Base-by-base conservation (phyloP, 495 filamentous ascomycete genomes). In the Aspergillus ellipticus region DNA sequence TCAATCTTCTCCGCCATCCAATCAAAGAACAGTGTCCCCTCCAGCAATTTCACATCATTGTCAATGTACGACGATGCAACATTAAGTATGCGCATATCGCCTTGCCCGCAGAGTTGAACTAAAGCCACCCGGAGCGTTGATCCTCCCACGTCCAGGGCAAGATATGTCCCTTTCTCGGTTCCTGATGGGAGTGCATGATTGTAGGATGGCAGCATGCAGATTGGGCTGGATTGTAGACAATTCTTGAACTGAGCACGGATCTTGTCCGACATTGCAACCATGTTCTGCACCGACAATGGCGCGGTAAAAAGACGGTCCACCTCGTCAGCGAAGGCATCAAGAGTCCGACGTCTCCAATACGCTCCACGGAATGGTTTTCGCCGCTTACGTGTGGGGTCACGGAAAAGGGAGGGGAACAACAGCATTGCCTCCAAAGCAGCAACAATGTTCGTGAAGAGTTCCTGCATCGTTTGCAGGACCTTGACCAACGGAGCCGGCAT, bases 201-300 rank as follows among this genome's bases (percentile, higher is more conserved):
- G 70, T 82, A 85, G 5, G 85, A 87, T 0, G 85, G 85, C 37
- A 87, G 73, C 85, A 87, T 88, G 69, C 79, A 82, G 54, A 78
- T 76, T 9, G 79, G 73, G 62, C 77, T 83, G 19, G 67, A 67
- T 54, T 80, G 70, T 8, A 87, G 68, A 52, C 79, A 81, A 42
- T 75, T 63, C 43, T 62, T 66, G 63, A 85, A 82, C 58, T 87
- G 83, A n/a, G 68, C 73, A 53, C 81, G 81, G 55, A 88, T 80
- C 67, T 74, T 74, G 54, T 71, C 72, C 1, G 85, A 86, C 72
- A 87, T 81, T 20, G 70, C 65, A 45, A 77, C 57, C 70, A 85
- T 74, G 53, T 71, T 75, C 49, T 53, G 64, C 42, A 66, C 64
- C 11, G 69, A 64, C 29, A 79, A 55, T 56, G 79, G 69, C 1